Evolutionary conservation across 345 rosid species (phyloP), one percentile per base, ranked within the genome.

Genomic region (Chamaenerion angustifolium): DNA sequence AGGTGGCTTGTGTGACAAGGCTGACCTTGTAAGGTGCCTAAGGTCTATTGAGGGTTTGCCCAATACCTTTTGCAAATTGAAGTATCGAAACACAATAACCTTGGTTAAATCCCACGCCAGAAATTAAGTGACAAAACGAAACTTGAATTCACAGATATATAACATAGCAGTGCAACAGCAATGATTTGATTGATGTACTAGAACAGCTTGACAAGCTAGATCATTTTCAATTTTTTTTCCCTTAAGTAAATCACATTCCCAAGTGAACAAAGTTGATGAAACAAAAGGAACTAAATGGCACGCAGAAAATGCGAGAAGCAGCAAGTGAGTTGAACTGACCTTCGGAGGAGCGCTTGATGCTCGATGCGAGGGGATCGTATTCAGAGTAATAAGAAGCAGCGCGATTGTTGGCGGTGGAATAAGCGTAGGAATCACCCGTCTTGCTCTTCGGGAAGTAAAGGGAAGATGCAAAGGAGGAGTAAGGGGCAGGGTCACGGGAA

Each of bases 261-360:
- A 40, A 21, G 10, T 47, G 16, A 16, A 41, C 27, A 56, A 40
- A 53, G 31, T 45, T 19, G 19, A 8, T n/a, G n/a, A 55, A 12
- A 3, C 35, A 6, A 43, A 46, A 15, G 50, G 10, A 31, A 11
- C 9, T 43, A 2, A 45, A 18, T 12, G 16, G 25, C 49, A 45
- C 12, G n/a, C 11, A 23, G 31, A 17, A 13, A 16, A 17, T 1
- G 19, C 25, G 25, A 40, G 16, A 25, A 17, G 53, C 5, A 43
- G 27, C 5, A 50, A 43, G 16, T 46, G 27, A 35, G 35, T 11
- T 12, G 4, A 18, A 49, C 62, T 35, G 46, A 59, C 63, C 63
- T 59, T 45, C 45, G 49, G 44, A 44, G 56, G 63, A 18, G 6
- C 63, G 63, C 56, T 59, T 59, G 56, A 52, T 45, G 49, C 56